A percentile compares a stretch with the other conserved stretches of the same genome.
phyloP scores from a whole-genome alignment of 148 eudicot genomes.

The Euryodendron excelsum region DNA sequence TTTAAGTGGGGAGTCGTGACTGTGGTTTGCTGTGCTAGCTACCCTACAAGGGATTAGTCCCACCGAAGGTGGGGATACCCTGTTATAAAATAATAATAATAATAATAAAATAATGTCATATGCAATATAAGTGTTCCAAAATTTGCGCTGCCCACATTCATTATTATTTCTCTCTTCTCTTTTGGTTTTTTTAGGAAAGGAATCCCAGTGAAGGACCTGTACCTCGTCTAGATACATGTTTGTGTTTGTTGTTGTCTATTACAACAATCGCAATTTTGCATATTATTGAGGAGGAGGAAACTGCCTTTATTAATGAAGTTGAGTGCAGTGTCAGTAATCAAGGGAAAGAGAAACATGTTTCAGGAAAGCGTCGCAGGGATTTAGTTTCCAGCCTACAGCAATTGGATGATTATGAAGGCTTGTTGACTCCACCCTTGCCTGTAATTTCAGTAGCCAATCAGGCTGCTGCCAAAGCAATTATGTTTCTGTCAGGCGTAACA shows the following conservation, averaged over 20 bases:
- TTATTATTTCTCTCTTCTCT: constrained; percentile 9
- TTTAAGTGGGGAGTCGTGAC: too few species aligned
- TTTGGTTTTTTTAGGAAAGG: constrained; percentile 62
- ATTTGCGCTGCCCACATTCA: neutral
- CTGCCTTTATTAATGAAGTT: constrained; percentile 31
- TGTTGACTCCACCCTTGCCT: constrained; percentile 73
- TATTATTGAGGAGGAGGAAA: constrained; percentile 76
- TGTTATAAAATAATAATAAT: too few species aligned
- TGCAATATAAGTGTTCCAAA: neutral
- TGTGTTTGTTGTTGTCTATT: constrained; percentile 80
- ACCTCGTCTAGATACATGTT: constrained; percentile 90
- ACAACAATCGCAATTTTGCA: constrained; percentile 63
- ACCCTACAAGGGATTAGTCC: too few species aligned
- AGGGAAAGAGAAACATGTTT: constrained; percentile 32
- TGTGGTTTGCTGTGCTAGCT: too few species aligned
- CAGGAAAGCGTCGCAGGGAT: constrained; percentile 49
- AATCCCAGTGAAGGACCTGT: constrained; percentile 89
- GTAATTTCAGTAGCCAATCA: constrained; percentile 70
- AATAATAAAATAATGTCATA: too few species aligned
- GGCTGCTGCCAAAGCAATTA: constrained; percentile 88
- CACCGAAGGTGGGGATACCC: too few species aligned
- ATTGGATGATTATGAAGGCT: constrained; percentile 73
- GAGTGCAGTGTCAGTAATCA: constrained; percentile 27
- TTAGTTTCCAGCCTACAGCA: constrained; percentile 76
- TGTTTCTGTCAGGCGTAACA: constrained; percentile 70